Evolutionary conservation across 495 filamentous ascomycete genomes (phyloP), one percentile per base, ranked within the genome.

Genomic region (Aspergillus olivimuriae): DNA sequence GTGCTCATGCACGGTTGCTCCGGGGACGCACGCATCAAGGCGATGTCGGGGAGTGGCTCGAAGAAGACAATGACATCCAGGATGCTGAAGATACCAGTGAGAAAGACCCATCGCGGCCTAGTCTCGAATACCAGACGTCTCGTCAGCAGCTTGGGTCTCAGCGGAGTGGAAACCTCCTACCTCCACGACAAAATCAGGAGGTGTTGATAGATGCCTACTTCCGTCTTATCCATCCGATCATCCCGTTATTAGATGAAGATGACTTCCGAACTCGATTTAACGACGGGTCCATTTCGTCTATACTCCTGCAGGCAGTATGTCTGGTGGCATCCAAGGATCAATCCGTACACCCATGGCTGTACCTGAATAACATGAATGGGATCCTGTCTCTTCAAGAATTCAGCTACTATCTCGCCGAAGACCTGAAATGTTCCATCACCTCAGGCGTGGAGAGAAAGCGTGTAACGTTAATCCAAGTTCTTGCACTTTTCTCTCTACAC

Each of bases 271-370:
- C 26, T 16, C 52, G 53, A 15, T 55, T 49, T 10, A 34, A 46
- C 23, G 47, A 55, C 15, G 53, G 44, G 1, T 23, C 39, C n/a
- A 17, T 53, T 7, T 44, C 43, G 42, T 37, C 51, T 15, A 28
- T 51, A 10, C 55, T 69, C 20, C 38, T 60, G 14, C 62, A 62
- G 14, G 37, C 52, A 2, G 51, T 69, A 14, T 59, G 56, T 28
- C 62, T 69, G 38, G 65, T 60, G 37, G 58, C 66, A 9, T 53
- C 62, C 4, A 61, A 66, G 17, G 62, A 69, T 32, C 1, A 39
- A 39, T 14, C 63, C 65, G 11, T n/a, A 46, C 23, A 16, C 21
- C 49, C 16, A 50, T 57, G 23, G 47, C 68, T 1, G 45, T 31
- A n/a, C 35, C 67, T 11, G 55, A 47, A 1, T 31, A 44, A 1